Evolutionary conservation across 306 rosid species (phyloP), one percentile per base, ranked within the genome.

Genomic region (Glycine soja): DNA sequence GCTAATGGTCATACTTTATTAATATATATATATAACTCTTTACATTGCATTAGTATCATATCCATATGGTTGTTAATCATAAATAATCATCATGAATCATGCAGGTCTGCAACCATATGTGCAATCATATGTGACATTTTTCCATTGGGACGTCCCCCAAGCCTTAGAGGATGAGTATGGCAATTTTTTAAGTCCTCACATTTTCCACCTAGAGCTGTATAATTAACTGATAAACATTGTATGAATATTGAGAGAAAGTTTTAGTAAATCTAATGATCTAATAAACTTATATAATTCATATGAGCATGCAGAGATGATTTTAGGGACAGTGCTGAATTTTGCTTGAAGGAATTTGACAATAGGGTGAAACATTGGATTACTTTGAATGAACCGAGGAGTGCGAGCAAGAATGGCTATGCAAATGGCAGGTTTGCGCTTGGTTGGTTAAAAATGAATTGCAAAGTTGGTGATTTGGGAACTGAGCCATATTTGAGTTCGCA

Each of bases 341-440:
- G 94, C 78, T 90, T 84, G 64, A 86, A 87, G 67, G 87, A 87
- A 77, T 90, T 90, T 70, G 93, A 94, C 8, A 89, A 92, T 48
- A 82, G 91, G 11, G 91, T 92, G 63, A 92, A 89, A 83, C 82
- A 85, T 19, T 92, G 97, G 97, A 90, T 81, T 36, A 92, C 97
- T 9, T 58, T 89, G 69, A 92, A 92, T 76, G 93, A 90, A 89
- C 97, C 97, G 8, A 52, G 74, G 54, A 81, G 70, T 18, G 87
- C 32, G 52, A 74, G 88, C 32, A 43, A 7, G 32, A 63, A 72
- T 14, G 97, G 90, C 48, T 92, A 90, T 56, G 89, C 85, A 53
- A 8, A 0, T 0, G 97, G 94, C 5, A 18, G 52, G 7, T 85
- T 63, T 10, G 89, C 94, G 1, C 97, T 94, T 0, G 87, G 88